Percentiles rank a stretch among this genome's conserved stretches.
phyloP scores from a whole-genome alignment of 257 asterid genomes.

The Lantana camara region DNA sequence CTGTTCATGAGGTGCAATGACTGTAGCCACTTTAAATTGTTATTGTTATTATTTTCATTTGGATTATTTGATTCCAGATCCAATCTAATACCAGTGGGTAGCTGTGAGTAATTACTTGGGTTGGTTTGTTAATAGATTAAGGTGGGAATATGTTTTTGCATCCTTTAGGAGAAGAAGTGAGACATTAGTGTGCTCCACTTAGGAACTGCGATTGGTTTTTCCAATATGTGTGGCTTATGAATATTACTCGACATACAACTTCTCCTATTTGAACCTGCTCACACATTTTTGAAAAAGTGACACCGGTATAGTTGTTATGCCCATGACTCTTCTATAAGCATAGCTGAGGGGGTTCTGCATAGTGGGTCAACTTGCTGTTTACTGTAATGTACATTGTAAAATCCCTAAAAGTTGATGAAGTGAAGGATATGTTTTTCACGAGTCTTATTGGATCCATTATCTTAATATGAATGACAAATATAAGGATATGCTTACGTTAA shows the following conservation, averaged over 20 bases:
- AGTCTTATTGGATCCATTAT: constrained; percentile 17
- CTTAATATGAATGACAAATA: constrained; percentile 19
- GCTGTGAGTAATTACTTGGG: constrained; percentile 14
- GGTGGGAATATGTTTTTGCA: not conserved
- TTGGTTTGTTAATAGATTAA: constrained; percentile 18
- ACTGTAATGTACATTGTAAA: constrained; percentile 4
- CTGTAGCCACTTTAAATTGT: not conserved
- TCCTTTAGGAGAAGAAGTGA: constrained; percentile 3
- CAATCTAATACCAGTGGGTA: constrained; percentile 1
- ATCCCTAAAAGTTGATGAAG: not conserved
- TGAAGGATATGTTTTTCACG: constrained; percentile 18
- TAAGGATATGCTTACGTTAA: not conserved
- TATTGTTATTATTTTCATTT: not conserved
- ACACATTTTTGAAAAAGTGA: constrained; percentile 8
- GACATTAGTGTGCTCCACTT: not conserved
- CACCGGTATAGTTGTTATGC: not conserved
- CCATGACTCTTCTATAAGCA: constrained; percentile 1
- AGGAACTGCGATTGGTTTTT: constrained; percentile 18
- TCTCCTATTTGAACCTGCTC: constrained; percentile 2
- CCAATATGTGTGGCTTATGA: constrained; percentile 12
- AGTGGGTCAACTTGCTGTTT: constrained; percentile 1
- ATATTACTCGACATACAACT: constrained; percentile 1
- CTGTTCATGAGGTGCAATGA: constrained; percentile 76
- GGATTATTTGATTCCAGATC: constrained; percentile 5
- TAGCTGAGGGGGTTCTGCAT: not conserved